phyloP scores from a whole-genome alignment of 768 basidiomycete species.

The Boletus rufocinnamomeus region DNA sequence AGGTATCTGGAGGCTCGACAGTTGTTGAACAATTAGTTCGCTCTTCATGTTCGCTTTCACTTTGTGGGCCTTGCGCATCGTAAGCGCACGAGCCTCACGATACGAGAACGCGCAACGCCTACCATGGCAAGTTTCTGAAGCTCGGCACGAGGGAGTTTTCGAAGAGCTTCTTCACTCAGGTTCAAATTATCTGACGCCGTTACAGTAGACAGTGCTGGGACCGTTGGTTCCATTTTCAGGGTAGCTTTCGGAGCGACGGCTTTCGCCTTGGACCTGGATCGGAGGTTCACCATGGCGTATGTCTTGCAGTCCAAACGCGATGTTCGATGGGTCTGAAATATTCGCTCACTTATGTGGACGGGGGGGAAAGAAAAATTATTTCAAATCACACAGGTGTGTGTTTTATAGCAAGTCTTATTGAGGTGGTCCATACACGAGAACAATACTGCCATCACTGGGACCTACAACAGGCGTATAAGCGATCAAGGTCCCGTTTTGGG shows the following conservation, averaged over 20 bases:
- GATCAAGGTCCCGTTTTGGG: constrained; percentile 7
- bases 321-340: neutral
- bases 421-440: constrained; percentile 9
- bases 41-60: constrained; percentile 32
- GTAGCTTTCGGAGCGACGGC: neutral
- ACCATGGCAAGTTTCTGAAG: constrained; percentile 33
- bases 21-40: constrained; percentile 25
- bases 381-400: neutral
- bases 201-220: neutral
- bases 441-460: constrained; percentile 17
- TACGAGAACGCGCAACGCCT: neutral
- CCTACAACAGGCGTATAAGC: constrained; percentile 18
- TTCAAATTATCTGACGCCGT: neutral
- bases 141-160: constrained; percentile 24
- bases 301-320: neutral
- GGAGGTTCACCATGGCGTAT: constrained; percentile 14
- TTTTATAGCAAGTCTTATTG: constrained; percentile 10
- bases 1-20: constrained; percentile 14
- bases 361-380: neutral
- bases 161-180: constrained; percentile 22
- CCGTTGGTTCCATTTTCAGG: neutral
- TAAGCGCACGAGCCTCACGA: neutral
- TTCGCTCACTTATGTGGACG: neutral
- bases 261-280: constrained; percentile 12
- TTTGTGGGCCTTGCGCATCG: constrained; percentile 19